Evolutionary conservation across 495 filamentous ascomycete genomes (phyloP), one percentile per base, ranked within the genome.

Genomic region (Podospora australis): DNA sequence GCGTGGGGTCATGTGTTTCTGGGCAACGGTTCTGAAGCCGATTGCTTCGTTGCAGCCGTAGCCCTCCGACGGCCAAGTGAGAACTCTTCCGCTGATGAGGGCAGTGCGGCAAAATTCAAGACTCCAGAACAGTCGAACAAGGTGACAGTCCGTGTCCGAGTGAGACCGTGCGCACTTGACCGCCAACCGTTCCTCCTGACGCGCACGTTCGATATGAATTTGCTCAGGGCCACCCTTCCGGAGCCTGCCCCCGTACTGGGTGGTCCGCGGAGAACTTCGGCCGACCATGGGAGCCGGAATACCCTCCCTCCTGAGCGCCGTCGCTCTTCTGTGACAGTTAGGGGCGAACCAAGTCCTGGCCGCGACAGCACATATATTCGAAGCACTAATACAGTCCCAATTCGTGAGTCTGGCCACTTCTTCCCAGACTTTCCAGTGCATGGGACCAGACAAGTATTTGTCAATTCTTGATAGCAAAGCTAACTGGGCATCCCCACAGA

Each of bases 161-260:
- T 78, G 4, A 50, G 63, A 9, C 75, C 75, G 10, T 60, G 59
- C 29, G 58, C 64, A 5, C 54, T 64, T 11, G 60, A 70, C 20
- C 59, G 64, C 24, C 64, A 70, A 40, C 66, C 70, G 7, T 75
- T 76, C 51, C 40, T 75, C 0, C 64, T 78, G n/a, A 63, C 69
- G 49, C 62, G 73, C 2, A 61, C 60, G 25, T 71, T 76, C 36
- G 60, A 76, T 44, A 65, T 71, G 25, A 67, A 72, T 22, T 62
- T 67, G 29, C 64, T 74, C 5, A 64, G 69, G 30, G 59, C 67
- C 16, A 67, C 64, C 1, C 46, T 65, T 13, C 62, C 63, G 4
- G 64, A 67, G 34, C 57, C 57, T 4, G 39, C 56, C 8, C 39
- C 55, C 13, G 22, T 38, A 22, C 24, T 39, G 23, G 26, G 46